phyloP scores from a whole-genome alignment of 116 monocot genomes.

The Thalassia testudinum region DNA sequence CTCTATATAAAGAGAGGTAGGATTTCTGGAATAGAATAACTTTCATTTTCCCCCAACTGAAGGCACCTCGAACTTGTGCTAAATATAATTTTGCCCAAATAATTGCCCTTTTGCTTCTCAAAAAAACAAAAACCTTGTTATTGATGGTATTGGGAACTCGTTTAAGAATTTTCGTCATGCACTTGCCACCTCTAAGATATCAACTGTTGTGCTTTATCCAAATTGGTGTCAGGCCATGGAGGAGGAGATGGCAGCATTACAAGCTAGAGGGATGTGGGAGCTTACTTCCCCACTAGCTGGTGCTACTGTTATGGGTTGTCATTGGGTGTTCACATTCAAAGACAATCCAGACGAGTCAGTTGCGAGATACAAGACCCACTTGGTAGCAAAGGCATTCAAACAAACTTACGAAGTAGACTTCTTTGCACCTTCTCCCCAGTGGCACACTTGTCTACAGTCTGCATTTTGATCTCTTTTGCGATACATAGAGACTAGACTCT shows the following conservation, averaged over 20 bases:
- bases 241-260: neutral
- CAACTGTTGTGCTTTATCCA: too few relatives aligned
- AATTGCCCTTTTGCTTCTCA: neutral
- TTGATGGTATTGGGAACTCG: neutral
- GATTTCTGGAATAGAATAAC: too few relatives aligned
- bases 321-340: constrained; percentile 2
- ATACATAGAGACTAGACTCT: neutral
- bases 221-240: neutral
- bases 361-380: neutral
- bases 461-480: neutral
- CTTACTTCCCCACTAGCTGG: neutral
- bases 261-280: neutral
- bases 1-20: too few relatives aligned
- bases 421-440: neutral
- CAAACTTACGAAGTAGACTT: neutral
- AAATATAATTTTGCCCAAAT: neutral
- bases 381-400: neutral
- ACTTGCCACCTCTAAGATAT: too few relatives aligned
- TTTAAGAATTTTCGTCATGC: neutral
- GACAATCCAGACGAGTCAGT: neutral
- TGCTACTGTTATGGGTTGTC: neutral
- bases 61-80: neutral
- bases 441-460: neutral
- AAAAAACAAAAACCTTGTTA: neutral
- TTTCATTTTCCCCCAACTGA: neutral